Evolutionary conservation across 768 basidiomycete species (phyloP), one percentile per base, ranked within the genome.

Genomic region (Russula virescens): DNA sequence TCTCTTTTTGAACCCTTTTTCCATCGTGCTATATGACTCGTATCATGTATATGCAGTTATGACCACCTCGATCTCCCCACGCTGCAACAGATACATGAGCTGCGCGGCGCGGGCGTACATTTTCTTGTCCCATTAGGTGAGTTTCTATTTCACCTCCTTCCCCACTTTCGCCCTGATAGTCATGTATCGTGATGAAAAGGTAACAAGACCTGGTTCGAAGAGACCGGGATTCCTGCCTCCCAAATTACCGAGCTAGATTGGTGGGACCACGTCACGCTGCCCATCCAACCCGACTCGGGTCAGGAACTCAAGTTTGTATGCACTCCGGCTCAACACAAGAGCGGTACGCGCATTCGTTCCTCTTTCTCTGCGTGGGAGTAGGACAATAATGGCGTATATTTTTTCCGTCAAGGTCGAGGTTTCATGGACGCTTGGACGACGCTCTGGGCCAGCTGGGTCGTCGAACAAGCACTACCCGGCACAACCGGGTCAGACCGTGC

Each of bases 381-480:
- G 40, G 45, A 38, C 38, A 11, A 23, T 11, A 11, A 43, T n/a
- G 26, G 28, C 21, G 11, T 38, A 9, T 11, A 7, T 16, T 25
- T 26, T 16, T 38, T 38, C 38, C 19, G 8, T 19, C 5, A 55
- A 79, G 78, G 77, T 1, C 71, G 78, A 14, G 68, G 72, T 0
- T 52, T 76, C 1, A 46, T 67, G 2, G 78, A 79, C 58, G 70
- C 72, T 52, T 66, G 71, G 2, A 66, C 70, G 48, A 74, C 73
- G 7, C 67, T 79, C 9, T 79, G 78, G 78, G 71, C 71, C 14
- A 72, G 77, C 47, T 79, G 78, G 78, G 70, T 74, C 10, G 73
- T 76, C 10, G 71, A 76, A 59, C 71, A 71, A 50, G 66, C 69
- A 38, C 57, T 60, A 16, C 54, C 34, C 60, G 61, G 16, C 47